phyloP scores from a whole-genome alignment of 2,329 filamentous ascomycete genomes.

The Talaromyces sp. region DNA sequence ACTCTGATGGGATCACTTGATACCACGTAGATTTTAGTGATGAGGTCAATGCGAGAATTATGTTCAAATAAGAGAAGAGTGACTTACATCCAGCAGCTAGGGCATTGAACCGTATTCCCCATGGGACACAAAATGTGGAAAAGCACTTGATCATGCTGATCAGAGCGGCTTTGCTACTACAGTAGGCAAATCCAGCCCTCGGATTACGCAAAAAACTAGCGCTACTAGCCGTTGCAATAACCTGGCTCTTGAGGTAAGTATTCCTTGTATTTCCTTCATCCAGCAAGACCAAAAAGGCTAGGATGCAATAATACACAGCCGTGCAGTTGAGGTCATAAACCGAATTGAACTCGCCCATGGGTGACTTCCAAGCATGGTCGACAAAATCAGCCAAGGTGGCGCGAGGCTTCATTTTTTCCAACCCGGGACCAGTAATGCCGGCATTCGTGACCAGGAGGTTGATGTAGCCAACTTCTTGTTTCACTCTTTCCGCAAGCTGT shows the following conservation, averaged over 20 bases:
- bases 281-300: background rate
- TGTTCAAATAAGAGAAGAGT: background rate
- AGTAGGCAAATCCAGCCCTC: background rate
- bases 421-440: background rate
- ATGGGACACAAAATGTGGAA: background rate
- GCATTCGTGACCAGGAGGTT: background rate
- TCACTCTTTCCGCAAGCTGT: background rate
- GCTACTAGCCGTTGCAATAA: background rate
- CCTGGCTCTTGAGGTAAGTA: background rate
- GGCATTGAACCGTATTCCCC: background rate
- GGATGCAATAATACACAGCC: background rate
- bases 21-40: background rate
- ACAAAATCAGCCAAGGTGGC: background rate
- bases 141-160: background rate
- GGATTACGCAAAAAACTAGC: background rate
- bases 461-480: background rate
- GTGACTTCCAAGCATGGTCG: background rate
- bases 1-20: background rate
- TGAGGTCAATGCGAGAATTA: background rate
- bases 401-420: background rate
- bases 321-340: background rate
- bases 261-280: background rate
- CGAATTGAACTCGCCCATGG: background rate
- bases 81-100: background rate
- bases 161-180: background rate